phyloP scores from a whole-genome alignment of 2,329 filamentous ascomycete genomes.

The Pleoardoris graminearum region DNA sequence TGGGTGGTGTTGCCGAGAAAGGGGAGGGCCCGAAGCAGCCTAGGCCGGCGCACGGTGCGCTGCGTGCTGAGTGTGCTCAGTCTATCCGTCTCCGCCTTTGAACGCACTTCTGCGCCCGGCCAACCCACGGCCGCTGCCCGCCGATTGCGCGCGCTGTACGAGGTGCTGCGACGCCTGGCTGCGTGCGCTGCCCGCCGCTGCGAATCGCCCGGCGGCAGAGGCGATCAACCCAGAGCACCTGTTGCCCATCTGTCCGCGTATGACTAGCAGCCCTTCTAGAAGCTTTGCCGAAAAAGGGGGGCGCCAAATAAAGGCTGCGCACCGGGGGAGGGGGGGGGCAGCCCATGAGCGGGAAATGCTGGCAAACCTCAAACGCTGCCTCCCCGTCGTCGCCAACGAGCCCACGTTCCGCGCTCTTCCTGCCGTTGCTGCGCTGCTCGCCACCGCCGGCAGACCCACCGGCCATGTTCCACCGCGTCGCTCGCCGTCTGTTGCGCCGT shows the following conservation, averaged over 20 bases:
- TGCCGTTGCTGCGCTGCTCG: background rate
- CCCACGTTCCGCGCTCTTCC: background rate
- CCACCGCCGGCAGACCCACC: background rate
- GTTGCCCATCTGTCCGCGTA: slow-evolving; percentile 12
- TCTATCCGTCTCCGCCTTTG: slow-evolving; percentile 6
- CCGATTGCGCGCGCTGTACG: background rate
- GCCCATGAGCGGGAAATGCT: slow-evolving; percentile 19
- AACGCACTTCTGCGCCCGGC: background rate
- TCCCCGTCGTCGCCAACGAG: slow-evolving; percentile 5
- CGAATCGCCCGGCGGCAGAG: background rate
- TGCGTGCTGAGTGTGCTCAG: background rate
- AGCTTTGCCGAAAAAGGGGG: slow-evolving; percentile 41
- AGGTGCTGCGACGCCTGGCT: too few relatives aligned
- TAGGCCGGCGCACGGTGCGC: background rate
- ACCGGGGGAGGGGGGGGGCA: too few relatives aligned
- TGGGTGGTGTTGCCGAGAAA: slow-evolving; percentile 9
- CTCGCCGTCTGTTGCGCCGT: slow-evolving; percentile 10
- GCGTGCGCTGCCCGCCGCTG: background rate
- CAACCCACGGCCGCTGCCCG: background rate
- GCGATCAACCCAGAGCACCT: slow-evolving; percentile 1
- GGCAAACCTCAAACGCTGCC: slow-evolving; percentile 31
- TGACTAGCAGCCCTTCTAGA: slow-evolving; percentile 45
- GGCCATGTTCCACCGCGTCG: slow-evolving; percentile 11
- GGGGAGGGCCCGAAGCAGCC: slow-evolving; percentile 1
- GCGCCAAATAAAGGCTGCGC: slow-evolving; percentile 23